Evolutionary conservation across 768 basidiomycete genomes (phyloP), one percentile per base, ranked within the genome.

Genomic region (Flagelloscypha sp.): DNA sequence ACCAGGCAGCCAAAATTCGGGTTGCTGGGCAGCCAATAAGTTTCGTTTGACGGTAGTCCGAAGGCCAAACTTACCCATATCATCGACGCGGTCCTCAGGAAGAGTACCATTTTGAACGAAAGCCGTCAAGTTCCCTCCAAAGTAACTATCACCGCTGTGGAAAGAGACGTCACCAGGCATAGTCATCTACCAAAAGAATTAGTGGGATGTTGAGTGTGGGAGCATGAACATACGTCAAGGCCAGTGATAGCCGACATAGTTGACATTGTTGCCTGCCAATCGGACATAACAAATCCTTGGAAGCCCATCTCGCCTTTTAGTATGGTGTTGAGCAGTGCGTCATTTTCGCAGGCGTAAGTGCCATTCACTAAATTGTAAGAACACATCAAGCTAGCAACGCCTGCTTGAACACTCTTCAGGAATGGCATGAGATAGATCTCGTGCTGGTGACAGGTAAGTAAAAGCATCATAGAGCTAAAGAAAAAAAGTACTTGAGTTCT

Each of bases 201-300:
- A 38, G 32, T 11, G 25, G 6, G 18, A 36, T 41, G 35, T 12
- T 37, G 27, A 7, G 18, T 10, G 23, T 20, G 12, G 17, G 13
- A 22, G 5, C 24, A 17, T n/a, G 13, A 1, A 53, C 70, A 53
- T 52, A 81, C 79, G 52, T 85, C 82, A 16, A 81, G 60, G 4
- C 83, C 81, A 15, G 66, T 67, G 0, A 72, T 57, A 3, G 68
- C 78, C 33, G 71, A 67, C 27, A 77, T 63, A 0, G 80, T 84
- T 3, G 76, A 77, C 40, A 68, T 62, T 18, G 72, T 74, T 4
- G 79, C 83, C 30, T 53, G 46, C 83, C 84, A 86, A 55, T 86
- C 84, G 9, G 78, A 77, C 76, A 83, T 74, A 33, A 86, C 68
- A 73, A 68, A 82, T 27, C 84, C 84, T 58, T 81, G 80, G 65